A percentile compares a stretch with the other conserved stretches of the same genome.
Evolutionary conservation across 2,329 filamentous ascomycete species (phyloP).

Genomic region (Fusarium nygamai): DNA sequence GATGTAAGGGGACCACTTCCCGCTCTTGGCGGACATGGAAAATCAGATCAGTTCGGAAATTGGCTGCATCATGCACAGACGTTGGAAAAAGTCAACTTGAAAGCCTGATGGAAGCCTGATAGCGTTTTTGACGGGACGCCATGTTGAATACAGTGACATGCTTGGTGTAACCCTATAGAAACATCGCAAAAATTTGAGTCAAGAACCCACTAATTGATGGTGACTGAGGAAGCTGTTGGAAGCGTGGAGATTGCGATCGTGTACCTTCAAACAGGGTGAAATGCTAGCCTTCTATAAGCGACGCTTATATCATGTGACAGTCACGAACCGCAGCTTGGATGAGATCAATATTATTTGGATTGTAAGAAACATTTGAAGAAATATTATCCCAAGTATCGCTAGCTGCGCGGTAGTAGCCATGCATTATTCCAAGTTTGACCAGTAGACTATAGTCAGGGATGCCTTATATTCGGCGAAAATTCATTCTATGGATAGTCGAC

Average conservation of each 20-base stretch:
- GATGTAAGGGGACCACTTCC: background rate
- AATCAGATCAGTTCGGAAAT: slow-evolving; percentile 3
- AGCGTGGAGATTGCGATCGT: slow-evolving; percentile 4
- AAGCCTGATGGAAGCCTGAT: background rate
- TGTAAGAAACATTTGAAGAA: fast-evolving
- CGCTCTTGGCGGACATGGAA: background rate
- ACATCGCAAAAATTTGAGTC: background rate
- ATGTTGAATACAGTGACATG: background rate
- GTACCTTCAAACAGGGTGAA: background rate
- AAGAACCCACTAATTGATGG: fast-evolving
- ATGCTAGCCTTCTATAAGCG: background rate
- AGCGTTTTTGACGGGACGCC: background rate
- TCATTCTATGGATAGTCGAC: background rate
- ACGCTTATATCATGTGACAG: background rate
- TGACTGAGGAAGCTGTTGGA: background rate
- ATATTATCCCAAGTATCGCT: fast-evolving
- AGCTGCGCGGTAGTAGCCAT: background rate
- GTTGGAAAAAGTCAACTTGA: background rate
- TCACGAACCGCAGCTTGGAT: background rate
- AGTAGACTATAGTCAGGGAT: too few relatives aligned
- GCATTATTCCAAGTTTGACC: fast-evolving
- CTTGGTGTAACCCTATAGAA: background rate
- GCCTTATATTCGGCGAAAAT: too few relatives aligned
- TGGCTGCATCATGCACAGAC: slow-evolving; percentile 6
- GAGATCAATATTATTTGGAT: background rate